Base-by-base conservation (phyloP, 441 rosid species). In the Croton laevigatus region DNA sequence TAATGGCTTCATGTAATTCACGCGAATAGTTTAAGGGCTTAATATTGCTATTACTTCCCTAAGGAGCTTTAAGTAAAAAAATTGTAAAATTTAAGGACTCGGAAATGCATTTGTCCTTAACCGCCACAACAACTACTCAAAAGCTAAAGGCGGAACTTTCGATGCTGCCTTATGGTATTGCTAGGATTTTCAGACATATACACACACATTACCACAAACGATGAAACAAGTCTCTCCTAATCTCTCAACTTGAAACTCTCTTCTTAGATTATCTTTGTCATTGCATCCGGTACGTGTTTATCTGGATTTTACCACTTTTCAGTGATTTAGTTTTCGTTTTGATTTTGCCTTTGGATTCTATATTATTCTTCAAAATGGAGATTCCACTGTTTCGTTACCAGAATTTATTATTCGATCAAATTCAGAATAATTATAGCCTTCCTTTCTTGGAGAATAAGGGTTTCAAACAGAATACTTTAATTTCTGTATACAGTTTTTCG, bases 301-400 rank as follows among this genome's bases (percentile, higher is more conserved):
- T 51, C 20, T 14, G 70, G 70, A 44, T 16, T 40, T 40, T 40
- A 4, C 44, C 44, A 0, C 8, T 52, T 1, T 37, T 36, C 55
- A 4, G 53, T 54, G 66, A 60, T 44, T 65, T 64, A 40, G 44
- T 61, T 27, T n/a, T 27, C 1, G 32, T 27, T 46, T 36, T 27
- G 20, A 40, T 36, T 61, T 40, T 40, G 44, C 44, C 0, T 36
- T 36, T 27, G 20, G 17, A 58, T 68, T n/a, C 2, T 27, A 27
- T 27, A 27, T 23, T 52, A 49, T 54, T 70, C 58, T 71, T 62
- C n/a, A 60, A 48, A 8, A 91, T 93, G 98, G 98, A 91, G 80
- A 54, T 86, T 58, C 86, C 91, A 6, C 76, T 87, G 19, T 76
- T 76, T 34, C 81, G 77, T 80, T 89, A 74, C 80, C 89, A 80